phyloP scores from a whole-genome alignment of 306 rosid species.

The Cucumis hystrix region DNA sequence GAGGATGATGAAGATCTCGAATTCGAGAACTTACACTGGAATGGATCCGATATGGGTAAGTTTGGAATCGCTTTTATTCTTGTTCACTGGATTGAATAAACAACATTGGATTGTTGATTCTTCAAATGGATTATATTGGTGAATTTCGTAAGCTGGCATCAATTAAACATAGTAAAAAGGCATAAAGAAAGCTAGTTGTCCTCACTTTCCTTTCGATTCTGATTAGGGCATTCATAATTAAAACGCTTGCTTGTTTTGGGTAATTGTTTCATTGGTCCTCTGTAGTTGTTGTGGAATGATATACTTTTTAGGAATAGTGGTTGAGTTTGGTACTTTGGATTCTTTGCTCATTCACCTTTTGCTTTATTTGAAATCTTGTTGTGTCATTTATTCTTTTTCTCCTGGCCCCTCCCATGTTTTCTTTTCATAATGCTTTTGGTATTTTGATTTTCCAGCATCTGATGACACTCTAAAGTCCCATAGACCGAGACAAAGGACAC shows the following conservation, averaged over 20 bases:
- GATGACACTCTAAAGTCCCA: slow-evolving; percentile 92
- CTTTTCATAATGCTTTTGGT: slow-evolving; percentile 29
- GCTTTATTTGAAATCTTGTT: slow-evolving; percentile 28
- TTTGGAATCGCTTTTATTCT: background rate
- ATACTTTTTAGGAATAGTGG: slow-evolving; percentile 7
- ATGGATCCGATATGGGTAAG: slow-evolving; percentile 93
- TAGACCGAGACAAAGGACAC: slow-evolving; percentile 81
- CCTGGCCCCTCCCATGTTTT: slow-evolving; percentile 8
- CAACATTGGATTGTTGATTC: background rate
- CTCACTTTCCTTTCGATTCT: background rate
- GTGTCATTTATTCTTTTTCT: slow-evolving; percentile 26
- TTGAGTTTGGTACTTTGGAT: slow-evolving; percentile 69
- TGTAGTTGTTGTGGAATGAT: slow-evolving; percentile 7
- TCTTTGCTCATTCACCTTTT: slow-evolving; percentile 45
- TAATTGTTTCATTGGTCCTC: slow-evolving; percentile 5
- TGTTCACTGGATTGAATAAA: background rate
- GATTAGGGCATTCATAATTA: slow-evolving; percentile 4
- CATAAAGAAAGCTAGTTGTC: background rate
- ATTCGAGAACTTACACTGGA: slow-evolving; percentile 69
- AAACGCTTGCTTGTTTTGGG: background rate
- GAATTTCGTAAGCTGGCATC: background rate
- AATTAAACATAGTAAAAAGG: background rate
- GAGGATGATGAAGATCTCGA: slow-evolving; percentile 95
- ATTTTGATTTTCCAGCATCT: slow-evolving; percentile 54
- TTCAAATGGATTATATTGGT: background rate